Evolutionary conservation across 129 eudicot species (phyloP).

Genomic region (Centrapalus pauciflorus): DNA sequence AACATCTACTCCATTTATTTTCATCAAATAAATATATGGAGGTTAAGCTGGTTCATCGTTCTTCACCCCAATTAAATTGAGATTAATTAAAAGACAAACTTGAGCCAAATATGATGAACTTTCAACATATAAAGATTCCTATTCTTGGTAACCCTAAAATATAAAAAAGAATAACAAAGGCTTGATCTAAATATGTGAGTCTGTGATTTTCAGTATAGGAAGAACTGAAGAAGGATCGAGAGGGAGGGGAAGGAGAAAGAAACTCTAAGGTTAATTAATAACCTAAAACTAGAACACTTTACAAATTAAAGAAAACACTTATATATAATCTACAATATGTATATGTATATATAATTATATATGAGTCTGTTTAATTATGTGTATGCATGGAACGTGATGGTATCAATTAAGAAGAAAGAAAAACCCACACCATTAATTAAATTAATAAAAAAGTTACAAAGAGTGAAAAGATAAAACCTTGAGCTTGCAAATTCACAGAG

Average conservation of each 20-base stretch:
- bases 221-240: not conserved
- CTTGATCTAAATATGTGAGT: slow-evolving; percentile 16
- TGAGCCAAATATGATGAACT: not conserved
- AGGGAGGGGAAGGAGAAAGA: not conserved
- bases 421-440: slow-evolving; percentile 5
- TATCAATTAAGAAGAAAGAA: not conserved
- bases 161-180: not conserved
- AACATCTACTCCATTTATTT: not conserved
- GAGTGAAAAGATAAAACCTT: slow-evolving; percentile 45
- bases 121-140: not conserved
- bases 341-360: not conserved
- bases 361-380: not conserved
- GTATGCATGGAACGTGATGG: slow-evolving; percentile 13
- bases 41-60: not conserved
- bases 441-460: slow-evolving; percentile 18
- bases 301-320: not conserved
- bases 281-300: not conserved
- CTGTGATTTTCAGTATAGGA: not conserved
- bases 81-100: not conserved
- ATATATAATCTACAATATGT: not conserved
- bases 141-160: slow-evolving; percentile 18
- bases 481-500: slow-evolving; percentile 89
- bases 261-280: slow-evolving; percentile 11
- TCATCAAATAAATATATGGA: not conserved
- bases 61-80: not conserved